phyloP scores from a whole-genome alignment of 805 yeast species.

The Nakazawaea laoshanensis region DNA sequence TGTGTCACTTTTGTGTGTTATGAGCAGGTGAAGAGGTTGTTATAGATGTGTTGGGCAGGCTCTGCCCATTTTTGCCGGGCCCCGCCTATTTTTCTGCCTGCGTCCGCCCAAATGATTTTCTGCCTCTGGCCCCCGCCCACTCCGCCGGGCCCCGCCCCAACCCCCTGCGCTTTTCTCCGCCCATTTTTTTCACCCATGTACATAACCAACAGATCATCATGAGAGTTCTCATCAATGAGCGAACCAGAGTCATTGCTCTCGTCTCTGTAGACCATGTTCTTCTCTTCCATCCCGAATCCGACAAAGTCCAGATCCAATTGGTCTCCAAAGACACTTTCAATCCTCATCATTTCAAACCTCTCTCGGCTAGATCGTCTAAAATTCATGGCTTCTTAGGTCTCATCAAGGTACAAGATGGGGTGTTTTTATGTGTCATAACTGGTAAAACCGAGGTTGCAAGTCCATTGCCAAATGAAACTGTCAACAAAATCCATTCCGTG shows the following conservation, averaged over 20 bases:
- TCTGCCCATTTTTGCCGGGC: no score
- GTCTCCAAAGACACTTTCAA: slow-evolving; percentile 29
- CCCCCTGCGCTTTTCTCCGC: no score
- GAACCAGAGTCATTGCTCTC: slow-evolving; percentile 31
- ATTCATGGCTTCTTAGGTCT: slow-evolving; percentile 74
- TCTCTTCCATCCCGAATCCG: slow-evolving; percentile 30
- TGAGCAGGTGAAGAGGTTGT: slow-evolving; percentile 43
- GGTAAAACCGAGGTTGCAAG: slow-evolving; percentile 71
- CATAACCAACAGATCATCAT: slow-evolving; percentile 14
- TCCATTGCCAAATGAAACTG: slow-evolving; percentile 73
- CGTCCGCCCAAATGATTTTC: no score
- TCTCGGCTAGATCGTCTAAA: slow-evolving; percentile 27
- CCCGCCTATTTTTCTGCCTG: no score
- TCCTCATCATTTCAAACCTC: slow-evolving; percentile 29
- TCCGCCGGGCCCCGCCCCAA: no score
- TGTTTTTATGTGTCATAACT: slow-evolving; percentile 73
- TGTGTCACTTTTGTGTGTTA: slow-evolving; percentile 84
- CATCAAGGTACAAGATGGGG: slow-evolving; percentile 57
- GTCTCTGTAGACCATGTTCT: slow-evolving; percentile 35
- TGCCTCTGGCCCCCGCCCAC: no score
- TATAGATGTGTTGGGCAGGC: not conserved
- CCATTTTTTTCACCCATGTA: not conserved
- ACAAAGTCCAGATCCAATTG: slow-evolving; percentile 41
- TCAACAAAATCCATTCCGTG: slow-evolving; percentile 73
- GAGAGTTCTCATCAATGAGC: slow-evolving; percentile 27